Conservation (phyloP, 371 early-diverging fungal genomes). For the Circinella minor region DNA sequence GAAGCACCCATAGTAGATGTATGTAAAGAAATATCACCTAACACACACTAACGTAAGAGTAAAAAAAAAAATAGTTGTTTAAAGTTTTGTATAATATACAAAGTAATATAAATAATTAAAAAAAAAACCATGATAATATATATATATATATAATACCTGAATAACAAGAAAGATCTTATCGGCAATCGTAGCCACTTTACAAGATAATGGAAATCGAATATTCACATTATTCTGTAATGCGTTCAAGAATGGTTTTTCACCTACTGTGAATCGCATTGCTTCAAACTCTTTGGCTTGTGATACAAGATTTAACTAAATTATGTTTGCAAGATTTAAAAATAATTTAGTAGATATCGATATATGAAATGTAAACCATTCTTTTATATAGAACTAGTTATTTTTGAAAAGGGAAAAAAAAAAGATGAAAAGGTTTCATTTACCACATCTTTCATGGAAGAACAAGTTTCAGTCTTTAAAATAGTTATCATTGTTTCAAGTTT, state of each 20-base stretch:
- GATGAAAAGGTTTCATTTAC: slow-evolving; percentile 24
- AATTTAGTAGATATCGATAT: too few species aligned
- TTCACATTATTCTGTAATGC: slow-evolving; percentile 37
- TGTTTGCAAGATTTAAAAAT: too few species aligned
- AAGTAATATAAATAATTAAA: too few species aligned
- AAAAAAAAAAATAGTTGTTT: too few species aligned
- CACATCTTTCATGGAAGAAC: slow-evolving; percentile 35
- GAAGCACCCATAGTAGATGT: slow-evolving; percentile 22
- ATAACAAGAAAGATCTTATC: slow-evolving; percentile 44
- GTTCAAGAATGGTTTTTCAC: slow-evolving; percentile 55
- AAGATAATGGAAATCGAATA: slow-evolving; percentile 41
- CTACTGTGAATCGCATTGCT: slow-evolving; percentile 38
- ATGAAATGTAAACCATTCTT: too few species aligned
- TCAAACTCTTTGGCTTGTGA: slow-evolving; percentile 52
- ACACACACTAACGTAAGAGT: slow-evolving; percentile 29
- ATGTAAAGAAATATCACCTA: slow-evolving; percentile 44
- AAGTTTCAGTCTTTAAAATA: slow-evolving; percentile 27
- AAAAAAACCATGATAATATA: too few species aligned
- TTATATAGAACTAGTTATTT: too few species aligned
- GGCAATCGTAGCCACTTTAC: slow-evolving; percentile 27
- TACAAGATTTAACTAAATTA: slow-evolving; percentile 49
- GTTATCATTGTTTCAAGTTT: slow-evolving; percentile 43
- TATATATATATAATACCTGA: slow-evolving; percentile 30
- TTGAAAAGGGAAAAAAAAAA: too few species aligned
- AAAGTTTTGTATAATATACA: background rate